Evolutionary conservation across 2,329 filamentous ascomycete species (phyloP).

Genomic region (Ophiosphaerella herpotricha): DNA sequence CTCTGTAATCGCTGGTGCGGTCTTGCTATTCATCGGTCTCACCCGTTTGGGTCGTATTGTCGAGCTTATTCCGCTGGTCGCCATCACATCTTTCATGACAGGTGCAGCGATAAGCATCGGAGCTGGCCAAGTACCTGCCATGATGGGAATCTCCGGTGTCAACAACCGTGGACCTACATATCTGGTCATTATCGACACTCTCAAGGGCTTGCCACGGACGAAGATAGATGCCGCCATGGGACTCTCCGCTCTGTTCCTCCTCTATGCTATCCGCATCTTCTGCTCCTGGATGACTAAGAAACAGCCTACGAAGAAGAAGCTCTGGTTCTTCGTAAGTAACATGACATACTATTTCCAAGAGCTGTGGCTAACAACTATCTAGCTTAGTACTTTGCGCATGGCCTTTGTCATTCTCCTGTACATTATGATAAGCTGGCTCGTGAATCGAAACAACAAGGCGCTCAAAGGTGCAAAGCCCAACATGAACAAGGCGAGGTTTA

Average conservation of each 20-base stretch:
- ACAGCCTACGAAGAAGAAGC: conserved; percentile 72
- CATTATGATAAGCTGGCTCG: conserved; percentile 84
- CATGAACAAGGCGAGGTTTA: conserved; percentile 65
- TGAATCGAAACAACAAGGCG: conserved; percentile 61
- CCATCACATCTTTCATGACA: conserved; percentile 96
- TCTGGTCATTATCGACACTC: conserved; percentile 79
- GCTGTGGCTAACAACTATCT: not conserved
- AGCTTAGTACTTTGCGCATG: conserved; percentile 79
- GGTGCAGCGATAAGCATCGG: conserved; percentile 91
- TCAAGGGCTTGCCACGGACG: conserved; percentile 71
- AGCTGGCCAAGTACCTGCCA: conserved; percentile 76
- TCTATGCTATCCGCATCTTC: conserved; percentile 69
- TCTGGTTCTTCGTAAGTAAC: conserved; percentile 72
- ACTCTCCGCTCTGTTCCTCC: conserved; percentile 74
- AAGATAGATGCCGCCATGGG: conserved; percentile 85
- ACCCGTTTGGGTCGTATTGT: conserved; percentile 86
- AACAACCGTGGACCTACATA: conserved; percentile 80
- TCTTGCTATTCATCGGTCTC: conserved; percentile 80
- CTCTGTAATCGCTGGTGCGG: conserved; percentile 76
- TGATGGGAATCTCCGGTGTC: conserved; percentile 80
- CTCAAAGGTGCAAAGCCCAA: conserved; percentile 53
- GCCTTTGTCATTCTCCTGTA: conserved; percentile 91
- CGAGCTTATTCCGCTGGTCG: conserved; percentile 88
- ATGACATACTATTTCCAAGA: not conserved
- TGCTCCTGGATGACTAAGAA: conserved; percentile 71